Base-by-base conservation (phyloP, 1,139 yeast species). In the Meyerozyma sp. region DNA sequence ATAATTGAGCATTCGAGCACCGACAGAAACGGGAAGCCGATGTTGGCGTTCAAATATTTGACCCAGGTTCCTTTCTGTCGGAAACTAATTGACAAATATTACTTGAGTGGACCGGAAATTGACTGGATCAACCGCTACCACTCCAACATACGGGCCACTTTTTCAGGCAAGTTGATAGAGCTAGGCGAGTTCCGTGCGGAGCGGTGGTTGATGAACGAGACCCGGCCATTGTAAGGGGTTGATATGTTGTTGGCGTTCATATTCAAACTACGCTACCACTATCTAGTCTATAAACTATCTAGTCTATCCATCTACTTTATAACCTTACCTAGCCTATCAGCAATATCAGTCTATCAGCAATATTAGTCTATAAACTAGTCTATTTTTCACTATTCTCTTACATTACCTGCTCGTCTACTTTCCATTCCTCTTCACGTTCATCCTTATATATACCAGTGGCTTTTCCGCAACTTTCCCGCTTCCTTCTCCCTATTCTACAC, bases 1-100 rank as follows among this genome's bases (percentile, higher is more conserved):
- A 60, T 72, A 11, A 68, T 73, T 26, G 66, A 65, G 44, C 56
- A 63, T 43, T 64, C 61, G 29, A 75, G 75, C 1, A 63, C 59
- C 42, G 65, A 75, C 2, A 57, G 73, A 45, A 46, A 48, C 32
- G 76, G 73, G 0, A 56, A 57, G 4, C 58, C 59, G 37, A 68
- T 62, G 49, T 61, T 75, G 36, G 70, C 71, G 3, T 79, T 79
- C 54, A 70, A 66, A 8, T 78, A 77, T 52, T 59, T 76, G 48
- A 79, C 83, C 1, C 64, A 73, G 46, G 80, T 79, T 8, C 84
- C 84, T 3, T 78, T 76, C 51, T 74, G 82, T 46, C 57, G 63
- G 34, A 69, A 65, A 29, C 62, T 79, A 42, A 76, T 79, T 40
- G 79, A 78, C 49, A 53, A 44, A 7, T 45, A 51, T 11, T 59